Percentiles rank a stretch among this genome's conserved stretches.
Conservation (phyloP, 345 rosid species). For the Gossypium mustelinum region DNA sequence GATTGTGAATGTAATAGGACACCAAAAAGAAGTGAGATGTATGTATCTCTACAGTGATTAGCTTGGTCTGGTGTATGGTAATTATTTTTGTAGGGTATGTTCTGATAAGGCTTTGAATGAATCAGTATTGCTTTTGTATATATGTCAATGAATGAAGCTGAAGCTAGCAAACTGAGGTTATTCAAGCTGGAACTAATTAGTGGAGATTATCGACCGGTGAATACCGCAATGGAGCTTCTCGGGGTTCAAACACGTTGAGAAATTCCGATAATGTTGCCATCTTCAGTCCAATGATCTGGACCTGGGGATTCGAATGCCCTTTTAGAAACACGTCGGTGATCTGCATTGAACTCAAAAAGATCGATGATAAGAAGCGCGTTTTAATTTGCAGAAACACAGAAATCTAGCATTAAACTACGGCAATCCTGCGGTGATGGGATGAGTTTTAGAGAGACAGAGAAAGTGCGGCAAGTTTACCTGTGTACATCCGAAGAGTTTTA, state of each 20-base stretch:
- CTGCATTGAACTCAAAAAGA: slow-evolving; percentile 4
- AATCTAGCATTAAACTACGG: neutral
- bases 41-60: neutral
- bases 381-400: neutral
- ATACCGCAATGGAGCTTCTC: neutral
- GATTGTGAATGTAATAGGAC: neutral
- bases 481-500: slow-evolving; percentile 59
- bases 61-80: neutral
- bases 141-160: neutral
- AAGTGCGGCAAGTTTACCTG: slow-evolving; percentile 40
- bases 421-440: neutral
- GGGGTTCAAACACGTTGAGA: neutral
- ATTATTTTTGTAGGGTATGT: neutral
- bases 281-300: slow-evolving; percentile 8
- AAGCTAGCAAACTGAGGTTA: neutral
- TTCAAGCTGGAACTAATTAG: neutral
- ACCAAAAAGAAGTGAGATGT: neutral
- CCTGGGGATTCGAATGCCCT: slow-evolving; percentile 4
- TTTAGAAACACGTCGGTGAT: neutral
- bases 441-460: neutral
- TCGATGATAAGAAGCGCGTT: neutral
- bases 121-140: neutral
- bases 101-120: slow-evolving; percentile 3
- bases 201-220: neutral
- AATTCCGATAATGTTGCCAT: neutral